Conservation (phyloP, 1,284 basidiomycete species). For the Bjerkandera adusta region DNA sequence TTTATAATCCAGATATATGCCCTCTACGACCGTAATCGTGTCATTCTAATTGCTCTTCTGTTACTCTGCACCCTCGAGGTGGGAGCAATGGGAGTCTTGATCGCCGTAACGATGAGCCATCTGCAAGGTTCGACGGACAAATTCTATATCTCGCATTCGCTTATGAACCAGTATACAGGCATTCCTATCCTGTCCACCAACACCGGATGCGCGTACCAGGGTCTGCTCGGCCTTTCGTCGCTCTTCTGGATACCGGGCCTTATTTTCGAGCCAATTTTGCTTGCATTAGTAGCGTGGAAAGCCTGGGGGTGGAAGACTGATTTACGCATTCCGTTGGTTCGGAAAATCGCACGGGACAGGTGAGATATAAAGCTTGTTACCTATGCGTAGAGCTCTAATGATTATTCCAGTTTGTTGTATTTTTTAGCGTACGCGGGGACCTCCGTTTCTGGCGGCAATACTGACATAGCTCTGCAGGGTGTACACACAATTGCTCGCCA, state of each 20-base stretch:
- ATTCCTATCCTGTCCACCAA: conserved; percentile 22
- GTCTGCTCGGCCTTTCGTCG: conserved; percentile 21
- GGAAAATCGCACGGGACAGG: conserved; percentile 21
- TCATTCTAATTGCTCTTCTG: conserved; percentile 18
- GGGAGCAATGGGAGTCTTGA: conserved; percentile 20
- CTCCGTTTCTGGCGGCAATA: background rate
- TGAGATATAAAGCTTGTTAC: conserved; percentile 2
- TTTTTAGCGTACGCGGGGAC: conserved; percentile 17
- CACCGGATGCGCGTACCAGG: conserved; percentile 26
- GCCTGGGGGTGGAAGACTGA: conserved; percentile 14
- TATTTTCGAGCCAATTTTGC: conserved; percentile 26
- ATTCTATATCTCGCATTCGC: background rate
- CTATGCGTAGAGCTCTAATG: background rate
- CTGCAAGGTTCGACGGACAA: conserved; percentile 17
- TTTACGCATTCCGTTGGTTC: conserved; percentile 8
- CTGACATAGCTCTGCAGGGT: conserved; percentile 16
- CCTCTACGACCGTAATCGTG: conserved; percentile 21
- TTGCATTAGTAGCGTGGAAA: conserved; percentile 24
- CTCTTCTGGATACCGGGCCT: conserved; percentile 28
- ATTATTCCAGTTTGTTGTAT: conserved; percentile 18
- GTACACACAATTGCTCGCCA: conserved; percentile 21
- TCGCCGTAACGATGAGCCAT: conserved; percentile 22
- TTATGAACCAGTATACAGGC: background rate
- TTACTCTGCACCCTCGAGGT: conserved; percentile 19
- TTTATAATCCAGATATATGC: conserved; percentile 23